Conservation (phyloP, 2,329 filamentous ascomycete species). For the Delphinella strobiligena region DNA sequence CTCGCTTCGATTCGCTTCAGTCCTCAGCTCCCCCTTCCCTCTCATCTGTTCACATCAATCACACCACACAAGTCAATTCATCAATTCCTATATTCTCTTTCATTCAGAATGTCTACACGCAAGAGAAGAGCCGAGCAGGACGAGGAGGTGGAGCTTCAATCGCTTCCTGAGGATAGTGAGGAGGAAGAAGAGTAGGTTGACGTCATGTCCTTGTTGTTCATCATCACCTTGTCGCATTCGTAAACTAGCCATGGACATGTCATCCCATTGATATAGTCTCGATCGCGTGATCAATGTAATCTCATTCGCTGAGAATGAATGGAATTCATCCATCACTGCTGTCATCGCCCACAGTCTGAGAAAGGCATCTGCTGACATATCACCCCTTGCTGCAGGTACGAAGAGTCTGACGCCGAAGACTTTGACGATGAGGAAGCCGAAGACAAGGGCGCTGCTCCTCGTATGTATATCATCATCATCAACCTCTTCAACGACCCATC, state of each 20-base stretch:
- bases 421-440: conserved; percentile 7
- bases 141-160: conserved; percentile 31
- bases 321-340: not conserved
- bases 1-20: too few relatives aligned
- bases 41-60: not conserved
- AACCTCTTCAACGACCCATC: not conserved
- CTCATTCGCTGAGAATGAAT: not conserved
- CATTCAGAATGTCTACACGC: conserved; percentile 20
- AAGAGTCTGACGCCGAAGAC: conserved; percentile 10
- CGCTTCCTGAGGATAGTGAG: conserved; percentile 31
- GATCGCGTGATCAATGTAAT: not conserved
- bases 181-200: conserved; percentile 30
- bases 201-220: conserved; percentile 3
- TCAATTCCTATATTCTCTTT: not conserved
- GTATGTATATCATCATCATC: conserved; percentile 1
- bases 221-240: not conserved
- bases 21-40: not conserved
- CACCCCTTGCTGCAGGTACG: conserved; percentile 6
- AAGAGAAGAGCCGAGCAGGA: conserved; percentile 32
- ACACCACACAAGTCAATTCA: not conserved
- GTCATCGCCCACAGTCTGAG: not conserved
- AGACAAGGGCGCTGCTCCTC: conserved; percentile 5
- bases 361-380: not conserved
- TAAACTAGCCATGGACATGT: not conserved
- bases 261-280: not conserved